These are phyloP conservation scores for Naganishia kalamii DNA, from an alignment of 768 basidiomycete species.

Conservation along the genomic window DNA sequence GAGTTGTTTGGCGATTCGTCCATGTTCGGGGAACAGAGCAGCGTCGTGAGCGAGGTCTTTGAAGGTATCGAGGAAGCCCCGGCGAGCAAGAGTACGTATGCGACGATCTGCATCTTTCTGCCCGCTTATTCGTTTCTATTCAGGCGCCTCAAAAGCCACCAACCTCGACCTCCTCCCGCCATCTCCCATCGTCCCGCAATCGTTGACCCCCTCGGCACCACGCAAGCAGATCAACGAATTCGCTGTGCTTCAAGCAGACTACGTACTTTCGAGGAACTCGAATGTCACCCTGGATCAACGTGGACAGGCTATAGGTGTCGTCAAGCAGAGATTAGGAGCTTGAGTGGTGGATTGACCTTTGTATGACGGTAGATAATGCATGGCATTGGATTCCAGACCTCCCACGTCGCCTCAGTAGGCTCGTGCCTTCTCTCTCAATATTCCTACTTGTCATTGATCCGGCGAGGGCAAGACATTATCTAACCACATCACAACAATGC, in stretches of 20 bases:
- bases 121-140: not conserved
- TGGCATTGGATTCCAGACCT: no score
- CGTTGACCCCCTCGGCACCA: not conserved
- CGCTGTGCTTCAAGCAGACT: constrained; percentile 17
- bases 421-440: no score
- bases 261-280: constrained; percentile 12
- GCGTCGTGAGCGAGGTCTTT: not conserved
- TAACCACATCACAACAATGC: no score
- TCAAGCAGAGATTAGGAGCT: constrained; percentile 17
- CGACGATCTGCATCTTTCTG: no score
- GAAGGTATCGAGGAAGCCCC: not conserved
- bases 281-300: constrained; percentile 17
- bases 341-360: not conserved
- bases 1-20: constrained; percentile 6
- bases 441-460: no score
- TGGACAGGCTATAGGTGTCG: constrained; percentile 18
- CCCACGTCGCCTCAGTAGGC: no score
- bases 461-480: no score
- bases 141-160: not conserved
- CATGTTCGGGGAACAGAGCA: constrained; percentile 3
- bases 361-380: no score
- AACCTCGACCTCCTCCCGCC: constrained; percentile 8
- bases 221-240: constrained; percentile 1
- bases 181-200: constrained; percentile 1
- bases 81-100: not conserved